phyloP scores from a whole-genome alignment of 495 filamentous ascomycete species.

The Amniculicola lignicola region DNA sequence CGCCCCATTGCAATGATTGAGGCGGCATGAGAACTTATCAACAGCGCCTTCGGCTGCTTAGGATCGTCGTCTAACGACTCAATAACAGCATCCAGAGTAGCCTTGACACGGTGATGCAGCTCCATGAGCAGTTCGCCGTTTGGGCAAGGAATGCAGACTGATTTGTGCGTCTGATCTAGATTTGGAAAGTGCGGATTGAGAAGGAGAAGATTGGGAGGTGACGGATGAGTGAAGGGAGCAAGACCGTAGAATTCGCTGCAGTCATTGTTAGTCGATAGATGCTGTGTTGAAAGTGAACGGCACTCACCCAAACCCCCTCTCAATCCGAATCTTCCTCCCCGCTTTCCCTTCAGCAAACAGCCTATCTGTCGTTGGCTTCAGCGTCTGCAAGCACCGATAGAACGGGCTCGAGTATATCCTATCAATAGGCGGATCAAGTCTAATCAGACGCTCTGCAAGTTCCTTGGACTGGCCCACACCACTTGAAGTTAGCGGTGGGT shows the following conservation, averaged over 20 bases:
- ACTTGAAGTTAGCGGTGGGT: constrained; percentile 82
- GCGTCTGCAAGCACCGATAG: constrained; percentile 89
- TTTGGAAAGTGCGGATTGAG: constrained; percentile 64
- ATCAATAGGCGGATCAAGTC: constrained; percentile 63
- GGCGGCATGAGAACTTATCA: constrained; percentile 91
- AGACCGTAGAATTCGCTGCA: constrained; percentile 83
- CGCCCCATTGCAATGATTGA: constrained; percentile 81
- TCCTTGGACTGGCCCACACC: constrained; percentile 82
- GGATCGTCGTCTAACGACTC: constrained; percentile 62
- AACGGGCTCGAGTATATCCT: constrained; percentile 82
- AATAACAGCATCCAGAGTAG: constrained; percentile 67
- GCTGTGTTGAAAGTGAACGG: not conserved
- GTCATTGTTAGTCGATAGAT: not conserved
- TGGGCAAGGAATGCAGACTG: constrained; percentile 60
- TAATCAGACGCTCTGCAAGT: constrained; percentile 63
- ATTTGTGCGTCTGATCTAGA: constrained; percentile 52
- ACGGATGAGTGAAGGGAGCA: constrained; percentile 77
- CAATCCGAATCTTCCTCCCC: constrained; percentile 56
- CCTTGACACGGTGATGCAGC: constrained; percentile 76
- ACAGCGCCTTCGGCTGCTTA: constrained; percentile 54
- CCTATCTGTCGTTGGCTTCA: constrained; percentile 63
- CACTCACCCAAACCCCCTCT: constrained; percentile 69
- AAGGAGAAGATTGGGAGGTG: constrained; percentile 58
- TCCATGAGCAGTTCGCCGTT: constrained; percentile 74
- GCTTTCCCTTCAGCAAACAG: constrained; percentile 42